Evolutionary conservation across 2,329 filamentous ascomycete species (phyloP).

Genomic region (Trichoderma sp.): DNA sequence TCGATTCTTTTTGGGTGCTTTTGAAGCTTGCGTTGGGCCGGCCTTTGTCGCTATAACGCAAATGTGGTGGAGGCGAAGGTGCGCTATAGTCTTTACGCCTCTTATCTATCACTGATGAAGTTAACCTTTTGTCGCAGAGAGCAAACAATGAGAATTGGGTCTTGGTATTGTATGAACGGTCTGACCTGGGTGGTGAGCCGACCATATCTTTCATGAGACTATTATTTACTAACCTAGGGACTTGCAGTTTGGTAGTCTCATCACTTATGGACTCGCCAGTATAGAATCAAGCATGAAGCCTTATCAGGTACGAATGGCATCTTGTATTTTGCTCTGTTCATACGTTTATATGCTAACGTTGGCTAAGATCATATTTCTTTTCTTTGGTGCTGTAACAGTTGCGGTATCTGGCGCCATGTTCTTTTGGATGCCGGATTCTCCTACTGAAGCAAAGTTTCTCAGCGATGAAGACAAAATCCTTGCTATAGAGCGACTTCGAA

Average conservation of each 20-base stretch:
- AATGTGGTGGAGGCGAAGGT: slow-evolving; percentile 59
- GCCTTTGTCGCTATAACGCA: slow-evolving; percentile 56
- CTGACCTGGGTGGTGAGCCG: slow-evolving; percentile 50
- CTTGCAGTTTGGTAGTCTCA: slow-evolving; percentile 48
- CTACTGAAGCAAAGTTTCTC: slow-evolving; percentile 50
- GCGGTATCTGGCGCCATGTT: slow-evolving; percentile 45
- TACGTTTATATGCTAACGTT: not conserved
- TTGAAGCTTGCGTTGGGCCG: slow-evolving; percentile 49
- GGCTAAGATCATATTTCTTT: slow-evolving; percentile 50
- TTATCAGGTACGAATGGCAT: slow-evolving; percentile 44
- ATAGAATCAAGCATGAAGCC: slow-evolving; percentile 45
- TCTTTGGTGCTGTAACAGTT: slow-evolving; percentile 52
- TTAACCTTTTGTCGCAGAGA: slow-evolving; percentile 36
- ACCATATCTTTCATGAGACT: not conserved
- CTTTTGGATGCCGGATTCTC: slow-evolving; percentile 48
- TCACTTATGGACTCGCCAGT: slow-evolving; percentile 58
- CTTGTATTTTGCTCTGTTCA: not conserved
- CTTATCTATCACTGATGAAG: no score
- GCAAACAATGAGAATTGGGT: slow-evolving; percentile 54
- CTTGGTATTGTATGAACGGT: slow-evolving; percentile 62
- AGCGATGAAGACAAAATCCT: slow-evolving; percentile 50
- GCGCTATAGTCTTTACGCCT: not conserved
- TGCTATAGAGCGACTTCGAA: slow-evolving; percentile 52
- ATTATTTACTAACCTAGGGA: not conserved
- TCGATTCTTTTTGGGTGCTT: slow-evolving; percentile 55